A percentile compares a stretch with the other conserved stretches of the same genome.
Conservation (phyloP, 495 filamentous ascomycete species). For the Ramalina intermedia region DNA sequence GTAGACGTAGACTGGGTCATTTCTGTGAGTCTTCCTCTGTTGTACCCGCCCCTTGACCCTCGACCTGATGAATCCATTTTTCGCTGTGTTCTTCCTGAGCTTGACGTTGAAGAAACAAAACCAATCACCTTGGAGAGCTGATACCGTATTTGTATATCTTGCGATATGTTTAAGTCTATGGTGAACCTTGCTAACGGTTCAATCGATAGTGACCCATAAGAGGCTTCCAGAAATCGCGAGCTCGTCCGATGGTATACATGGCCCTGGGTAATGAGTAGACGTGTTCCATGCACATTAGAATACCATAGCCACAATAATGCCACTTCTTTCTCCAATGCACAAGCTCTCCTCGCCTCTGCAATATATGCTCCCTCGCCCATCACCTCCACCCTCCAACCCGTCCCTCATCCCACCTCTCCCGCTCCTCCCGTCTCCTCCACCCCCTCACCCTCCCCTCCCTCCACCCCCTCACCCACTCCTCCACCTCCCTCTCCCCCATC, state of each 20-base stretch:
- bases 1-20: neutral
- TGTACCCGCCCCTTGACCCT: neutral
- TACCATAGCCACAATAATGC: no score
- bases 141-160: constrained; percentile 20
- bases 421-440: constrained; percentile 39
- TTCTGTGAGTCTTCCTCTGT: constrained; percentile 15
- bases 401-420: constrained; percentile 88
- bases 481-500: constrained; percentile 32
- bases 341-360: no score
- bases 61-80: constrained; percentile 58
- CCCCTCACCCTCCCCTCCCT: constrained; percentile 59
- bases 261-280: no score
- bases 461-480: constrained; percentile 75
- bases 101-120: constrained; percentile 55
- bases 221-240: no score
- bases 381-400: constrained; percentile 87
- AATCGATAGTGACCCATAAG: no score
- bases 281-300: no score
- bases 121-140: constrained; percentile 95
- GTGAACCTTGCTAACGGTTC: neutral
- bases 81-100: constrained; percentile 74
- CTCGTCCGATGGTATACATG: no score
- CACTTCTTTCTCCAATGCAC: neutral
- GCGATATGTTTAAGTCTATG: no score
- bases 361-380: neutral